Evolutionary conservation across 179 eudicot species (phyloP), one percentile per base, ranked within the genome.

Genomic region (Patellifolia procumbens): DNA sequence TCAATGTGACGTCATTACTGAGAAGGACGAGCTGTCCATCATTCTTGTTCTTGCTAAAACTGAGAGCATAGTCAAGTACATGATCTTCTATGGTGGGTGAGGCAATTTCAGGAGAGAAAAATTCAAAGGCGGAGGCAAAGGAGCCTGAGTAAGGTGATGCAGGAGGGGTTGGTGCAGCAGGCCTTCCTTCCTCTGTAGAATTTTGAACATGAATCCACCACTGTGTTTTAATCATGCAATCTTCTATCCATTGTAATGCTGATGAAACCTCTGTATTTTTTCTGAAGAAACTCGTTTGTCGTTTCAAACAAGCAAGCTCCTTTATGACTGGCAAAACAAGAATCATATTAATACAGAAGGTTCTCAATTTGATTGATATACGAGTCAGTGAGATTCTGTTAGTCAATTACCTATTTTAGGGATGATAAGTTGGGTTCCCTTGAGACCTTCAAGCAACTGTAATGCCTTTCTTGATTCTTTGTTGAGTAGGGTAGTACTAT

Each of bases 21-120:
- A 94, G 96, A 83, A 94, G 90, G 82, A 94, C 90, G 68, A 94
- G 84, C 32, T 85, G 89, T 80, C 85, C 92, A 80, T 88, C 89
- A 52, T 73, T 82, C 64, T 42, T 70, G 43, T 34, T 73, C 85
- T 69, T 82, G 77, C 76, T 89, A 20, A 81, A 87, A 31, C 62
- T 63, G 52, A 90, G 83, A 72, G 94, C 97, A 81, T 72, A 86
- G 73, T 89, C 94, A 68, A 94, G 96, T 66, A 92, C 85, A 73
- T 87, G 88, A 76, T 90, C 92, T 74, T 78, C 89, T 16, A 88
- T 78, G 35, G 91, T 81, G 39, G 93, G 91, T 16, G 92, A 82
- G 55, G 81, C 83, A 74, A 83, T 65, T 68, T 88, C 85, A 24
- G 72, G 60, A 2, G 74, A 37, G 42, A 37, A 73, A 68, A 81